Evolutionary conservation across 352 stramenopile genomes (phyloP).

Genomic region (Peronospora belbahrii): DNA sequence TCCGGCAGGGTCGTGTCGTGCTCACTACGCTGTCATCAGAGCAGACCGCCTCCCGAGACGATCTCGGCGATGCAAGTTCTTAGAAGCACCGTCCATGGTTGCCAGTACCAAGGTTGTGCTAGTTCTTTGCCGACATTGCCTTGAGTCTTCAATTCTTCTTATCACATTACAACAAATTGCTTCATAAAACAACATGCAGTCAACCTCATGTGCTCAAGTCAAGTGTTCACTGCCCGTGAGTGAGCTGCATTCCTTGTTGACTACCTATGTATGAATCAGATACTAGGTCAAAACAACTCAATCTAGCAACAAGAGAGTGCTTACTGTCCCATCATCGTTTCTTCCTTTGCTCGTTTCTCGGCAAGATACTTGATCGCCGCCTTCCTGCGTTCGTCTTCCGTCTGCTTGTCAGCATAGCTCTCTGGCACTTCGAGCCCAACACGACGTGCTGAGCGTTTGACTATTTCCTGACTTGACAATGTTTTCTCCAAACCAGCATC

Average conservation of each 20-base stretch:
- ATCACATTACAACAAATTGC: slow-evolving; percentile 21
- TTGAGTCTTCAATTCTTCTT: slow-evolving; percentile 31
- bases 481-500: slow-evolving; percentile 65
- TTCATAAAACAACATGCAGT: background rate
- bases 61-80: slow-evolving; percentile 36
- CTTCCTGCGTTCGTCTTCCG: slow-evolving; percentile 26
- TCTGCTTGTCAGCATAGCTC: slow-evolving; percentile 58
- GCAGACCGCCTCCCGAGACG: slow-evolving; percentile 37
- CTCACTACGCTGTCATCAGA: slow-evolving; percentile 52
- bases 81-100: slow-evolving; percentile 24
- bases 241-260: slow-evolving; percentile 7
- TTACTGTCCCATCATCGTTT: slow-evolving; percentile 19
- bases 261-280: slow-evolving; percentile 7
- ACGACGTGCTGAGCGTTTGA: slow-evolving; percentile 64
- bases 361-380: slow-evolving; percentile 50
- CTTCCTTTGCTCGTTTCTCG: slow-evolving; percentile 44
- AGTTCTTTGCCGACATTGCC: slow-evolving; percentile 14
- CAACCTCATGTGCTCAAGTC: background rate
- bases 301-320: background rate
- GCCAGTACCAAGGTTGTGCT: slow-evolving; percentile 16
- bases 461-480: slow-evolving; percentile 59
- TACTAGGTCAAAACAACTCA: background rate
- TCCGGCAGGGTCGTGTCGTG: slow-evolving; percentile 54
- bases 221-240: background rate
- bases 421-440: slow-evolving; percentile 74